phyloP scores from a whole-genome alignment of 495 filamentous ascomycete species.

The Mycothermus thermophilus region DNA sequence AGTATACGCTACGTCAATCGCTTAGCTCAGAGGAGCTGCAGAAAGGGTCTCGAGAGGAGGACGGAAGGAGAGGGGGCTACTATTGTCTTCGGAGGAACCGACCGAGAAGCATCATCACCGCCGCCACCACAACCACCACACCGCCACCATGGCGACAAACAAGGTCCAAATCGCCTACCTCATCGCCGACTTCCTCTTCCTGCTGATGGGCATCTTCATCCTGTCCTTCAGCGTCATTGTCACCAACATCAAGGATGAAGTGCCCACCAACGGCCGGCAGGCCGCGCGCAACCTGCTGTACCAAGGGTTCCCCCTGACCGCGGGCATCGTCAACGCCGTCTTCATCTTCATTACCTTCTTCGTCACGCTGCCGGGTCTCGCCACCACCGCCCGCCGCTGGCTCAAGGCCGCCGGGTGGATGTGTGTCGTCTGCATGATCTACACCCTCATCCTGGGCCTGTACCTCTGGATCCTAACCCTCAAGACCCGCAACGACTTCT shows the following conservation, averaged over 20 bases:
- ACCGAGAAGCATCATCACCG: too few species aligned
- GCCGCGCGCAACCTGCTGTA: slow-evolving; percentile 52
- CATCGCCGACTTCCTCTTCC: slow-evolving; percentile 44
- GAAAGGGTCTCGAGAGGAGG: slow-evolving; percentile 3
- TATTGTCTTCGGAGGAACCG: too few species aligned
- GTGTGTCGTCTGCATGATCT: slow-evolving; percentile 43
- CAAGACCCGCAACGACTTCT: slow-evolving; percentile 43
- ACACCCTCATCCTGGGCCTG: slow-evolving; percentile 51
- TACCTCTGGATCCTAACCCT: slow-evolving; percentile 58
- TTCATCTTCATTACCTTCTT: slow-evolving; percentile 44
- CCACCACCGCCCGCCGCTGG: slow-evolving; percentile 42
- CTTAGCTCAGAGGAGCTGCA: background rate
- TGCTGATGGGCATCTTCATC: slow-evolving; percentile 47
- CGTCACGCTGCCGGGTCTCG: slow-evolving; percentile 45
- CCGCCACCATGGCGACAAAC: slow-evolving; percentile 37
- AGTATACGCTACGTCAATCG: too few species aligned
- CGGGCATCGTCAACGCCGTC: slow-evolving; percentile 51
- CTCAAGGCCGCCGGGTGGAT: slow-evolving; percentile 47
- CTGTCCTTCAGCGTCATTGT: slow-evolving; percentile 48
- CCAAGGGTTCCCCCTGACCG: slow-evolving; percentile 46
- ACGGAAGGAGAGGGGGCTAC: too few species aligned
- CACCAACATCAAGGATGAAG: slow-evolving; percentile 34
- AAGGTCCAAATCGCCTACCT: slow-evolving; percentile 45
- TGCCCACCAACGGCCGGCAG: slow-evolving; percentile 34
- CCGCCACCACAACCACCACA: too few species aligned